phyloP scores from a whole-genome alignment of 257 asterid species.

The Petrea volubilis region DNA sequence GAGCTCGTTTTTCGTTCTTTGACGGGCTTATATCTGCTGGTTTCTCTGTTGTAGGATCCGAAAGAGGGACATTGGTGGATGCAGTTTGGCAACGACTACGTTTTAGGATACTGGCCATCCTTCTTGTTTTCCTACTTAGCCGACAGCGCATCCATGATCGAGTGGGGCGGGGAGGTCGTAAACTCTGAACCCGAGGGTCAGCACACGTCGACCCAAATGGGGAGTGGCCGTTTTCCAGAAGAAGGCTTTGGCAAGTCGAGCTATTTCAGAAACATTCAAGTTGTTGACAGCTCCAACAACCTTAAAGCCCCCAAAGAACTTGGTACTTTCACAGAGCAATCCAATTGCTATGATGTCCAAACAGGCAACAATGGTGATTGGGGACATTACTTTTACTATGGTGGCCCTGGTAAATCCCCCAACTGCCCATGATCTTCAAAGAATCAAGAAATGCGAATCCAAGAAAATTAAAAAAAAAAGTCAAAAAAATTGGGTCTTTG shows the following conservation, averaged over 20 bases:
- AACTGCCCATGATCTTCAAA: constrained; percentile 54
- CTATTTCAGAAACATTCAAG: constrained; percentile 78
- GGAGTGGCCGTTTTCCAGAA: constrained; percentile 84
- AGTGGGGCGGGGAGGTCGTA: constrained; percentile 88
- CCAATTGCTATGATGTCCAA: constrained; percentile 80
- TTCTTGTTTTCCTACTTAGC: constrained; percentile 78
- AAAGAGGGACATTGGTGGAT: constrained; percentile 92
- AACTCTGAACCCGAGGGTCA: constrained; percentile 65
- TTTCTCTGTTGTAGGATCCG: constrained; percentile 53
- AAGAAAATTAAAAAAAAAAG: not conserved
- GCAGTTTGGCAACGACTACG: constrained; percentile 78
- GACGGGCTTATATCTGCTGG: not conserved
- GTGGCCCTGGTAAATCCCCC: constrained; percentile 87
- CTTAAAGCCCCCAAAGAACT: constrained; percentile 71
- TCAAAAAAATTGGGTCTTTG: constrained; percentile 3
- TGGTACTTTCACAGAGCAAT: constrained; percentile 73
- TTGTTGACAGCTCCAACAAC: constrained; percentile 78
- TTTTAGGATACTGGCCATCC: constrained; percentile 90
- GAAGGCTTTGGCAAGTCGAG: constrained; percentile 84
- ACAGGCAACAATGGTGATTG: constrained; percentile 69
- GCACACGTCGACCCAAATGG: constrained; percentile 86
- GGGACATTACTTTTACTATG: constrained; percentile 82
- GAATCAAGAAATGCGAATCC: not conserved
- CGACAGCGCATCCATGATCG: constrained; percentile 78
- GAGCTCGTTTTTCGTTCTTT: not conserved